Percentiles rank a stretch among this genome's conserved stretches.
These are phyloP conservation scores for Clathrospora elynae DNA, from an alignment of 2,329 filamentous ascomycete genomes.

Conservation along the genomic window DNA sequence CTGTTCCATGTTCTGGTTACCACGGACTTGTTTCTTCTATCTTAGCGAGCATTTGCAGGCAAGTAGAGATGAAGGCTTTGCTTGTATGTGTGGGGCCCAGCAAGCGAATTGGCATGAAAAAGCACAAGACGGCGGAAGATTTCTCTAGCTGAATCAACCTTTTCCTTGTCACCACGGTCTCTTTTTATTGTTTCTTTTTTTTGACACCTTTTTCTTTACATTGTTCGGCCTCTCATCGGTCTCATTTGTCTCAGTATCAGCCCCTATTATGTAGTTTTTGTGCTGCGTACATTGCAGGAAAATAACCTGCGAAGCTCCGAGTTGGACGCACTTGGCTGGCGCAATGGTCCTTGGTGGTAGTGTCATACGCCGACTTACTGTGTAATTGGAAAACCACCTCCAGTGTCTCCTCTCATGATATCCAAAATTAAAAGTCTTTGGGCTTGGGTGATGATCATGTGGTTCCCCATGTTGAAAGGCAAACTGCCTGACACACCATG, in stretches of 20 bases:
- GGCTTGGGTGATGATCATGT: no score
- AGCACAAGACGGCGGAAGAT: slow-evolving; percentile 23
- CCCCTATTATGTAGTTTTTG: slow-evolving; percentile 16
- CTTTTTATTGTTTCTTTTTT: slow-evolving; percentile 30
- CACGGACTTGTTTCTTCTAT: slow-evolving; percentile 48
- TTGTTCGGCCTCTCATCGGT: slow-evolving; percentile 25
- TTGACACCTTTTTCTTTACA: slow-evolving; percentile 32
- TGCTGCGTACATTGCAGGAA: slow-evolving; percentile 25
- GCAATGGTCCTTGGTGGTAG: slow-evolving; percentile 33
- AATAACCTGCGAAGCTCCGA: slow-evolving; percentile 9
- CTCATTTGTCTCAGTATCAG: slow-evolving; percentile 31
- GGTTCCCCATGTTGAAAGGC: no score
- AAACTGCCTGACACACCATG: slow-evolving; percentile 4
- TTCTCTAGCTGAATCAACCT: slow-evolving; percentile 29
- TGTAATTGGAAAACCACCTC: slow-evolving; percentile 40
- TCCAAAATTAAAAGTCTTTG: not conserved
- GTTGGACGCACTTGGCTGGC: slow-evolving; percentile 34
- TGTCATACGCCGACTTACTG: slow-evolving; percentile 29
- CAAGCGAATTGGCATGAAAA: slow-evolving; percentile 34
- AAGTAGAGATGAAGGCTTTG: slow-evolving; percentile 38
- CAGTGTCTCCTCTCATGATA: slow-evolving; percentile 14
- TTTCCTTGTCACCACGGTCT: slow-evolving; percentile 39
- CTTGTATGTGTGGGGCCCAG: slow-evolving; percentile 23
- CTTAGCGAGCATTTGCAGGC: slow-evolving; percentile 50
- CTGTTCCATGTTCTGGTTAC: slow-evolving; percentile 51